A percentile compares a stretch with the other conserved stretches of the same genome.
phyloP scores from a whole-genome alignment of 208 protist species.

The Wallacemonas rigidus region DNA sequence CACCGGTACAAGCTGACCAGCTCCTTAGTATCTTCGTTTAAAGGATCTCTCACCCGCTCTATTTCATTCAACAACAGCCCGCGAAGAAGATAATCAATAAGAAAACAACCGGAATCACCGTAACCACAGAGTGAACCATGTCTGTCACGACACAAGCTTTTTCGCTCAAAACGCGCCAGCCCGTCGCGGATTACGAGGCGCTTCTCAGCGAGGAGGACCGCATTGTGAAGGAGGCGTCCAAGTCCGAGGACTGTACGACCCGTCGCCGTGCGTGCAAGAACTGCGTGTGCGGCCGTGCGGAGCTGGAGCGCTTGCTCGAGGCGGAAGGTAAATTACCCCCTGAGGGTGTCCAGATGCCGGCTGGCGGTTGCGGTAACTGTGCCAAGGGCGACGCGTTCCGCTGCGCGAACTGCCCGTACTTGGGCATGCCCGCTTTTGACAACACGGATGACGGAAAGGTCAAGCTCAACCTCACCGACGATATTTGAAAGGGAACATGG shows the following conservation, averaged over 20 bases:
- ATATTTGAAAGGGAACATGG: constrained; percentile 42
- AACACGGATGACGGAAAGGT: constrained; percentile 85
- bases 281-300: constrained; percentile 82
- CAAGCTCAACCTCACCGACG: constrained; percentile 79
- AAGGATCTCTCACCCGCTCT: background rate
- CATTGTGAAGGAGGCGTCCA: constrained; percentile 50
- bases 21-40: too few species aligned
- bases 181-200: constrained; percentile 72
- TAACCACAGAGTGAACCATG: background rate
- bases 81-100: constrained; percentile 5
- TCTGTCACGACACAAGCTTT: constrained; percentile 60
- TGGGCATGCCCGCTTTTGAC: constrained; percentile 85
- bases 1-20: too few species aligned
- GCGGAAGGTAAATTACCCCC: constrained; percentile 44
- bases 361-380: constrained; percentile 89
- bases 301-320: constrained; percentile 63
- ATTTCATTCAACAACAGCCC: constrained; percentile 5
- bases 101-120: background rate
- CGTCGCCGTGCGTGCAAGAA: constrained; percentile 86
- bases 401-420: constrained; percentile 87
- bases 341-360: constrained; percentile 48
- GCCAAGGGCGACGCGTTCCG: constrained; percentile 89
- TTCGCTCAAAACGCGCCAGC: constrained; percentile 76
- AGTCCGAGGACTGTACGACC: constrained; percentile 81
- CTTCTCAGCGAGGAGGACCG: constrained; percentile 82